A percentile compares a stretch with the other conserved stretches of the same genome.
These are phyloP conservation scores for Starmerella etchellsii DNA, from an alignment of 805 yeast species.

Conservation along the genomic window DNA sequence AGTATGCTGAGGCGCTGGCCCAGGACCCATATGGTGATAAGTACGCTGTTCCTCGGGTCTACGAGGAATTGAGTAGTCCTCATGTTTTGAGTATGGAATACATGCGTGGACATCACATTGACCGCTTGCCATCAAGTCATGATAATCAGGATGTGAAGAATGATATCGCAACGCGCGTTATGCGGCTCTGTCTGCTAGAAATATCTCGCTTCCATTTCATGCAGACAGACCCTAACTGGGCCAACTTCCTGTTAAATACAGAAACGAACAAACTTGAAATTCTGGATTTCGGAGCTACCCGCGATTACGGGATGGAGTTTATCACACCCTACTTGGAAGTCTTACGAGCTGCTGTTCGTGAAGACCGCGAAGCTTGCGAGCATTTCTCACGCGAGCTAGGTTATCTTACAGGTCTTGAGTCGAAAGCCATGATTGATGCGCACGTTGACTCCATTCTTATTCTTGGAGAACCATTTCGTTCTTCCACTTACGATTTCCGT, in stretches of 20 bases:
- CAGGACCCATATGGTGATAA: slow-evolving; percentile 36
- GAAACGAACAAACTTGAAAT: slow-evolving; percentile 64
- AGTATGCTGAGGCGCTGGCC: slow-evolving; percentile 49
- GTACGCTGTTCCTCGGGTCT: slow-evolving; percentile 72
- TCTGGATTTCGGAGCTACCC: slow-evolving; percentile 90
- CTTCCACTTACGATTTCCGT: slow-evolving; percentile 49
- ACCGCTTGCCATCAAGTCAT: slow-evolving; percentile 7
- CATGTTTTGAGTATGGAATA: slow-evolving; percentile 82
- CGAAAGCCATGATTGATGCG: slow-evolving; percentile 75
- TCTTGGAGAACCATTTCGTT: slow-evolving; percentile 83
- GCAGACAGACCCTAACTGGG: slow-evolving; percentile 99
- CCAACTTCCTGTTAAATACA: slow-evolving; percentile 77
- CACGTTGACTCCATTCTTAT: slow-evolving; percentile 84
- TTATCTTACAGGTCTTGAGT: slow-evolving; percentile 82
- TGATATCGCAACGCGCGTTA: slow-evolving; percentile 72
- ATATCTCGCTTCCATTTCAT: slow-evolving; percentile 74
- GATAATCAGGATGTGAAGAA: slow-evolving; percentile 63
- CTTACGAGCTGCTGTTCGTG: slow-evolving; percentile 58
- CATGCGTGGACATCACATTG: slow-evolving; percentile 69
- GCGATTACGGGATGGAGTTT: slow-evolving; percentile 60
- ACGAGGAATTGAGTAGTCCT: slow-evolving; percentile 61
- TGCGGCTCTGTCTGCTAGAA: slow-evolving; percentile 78
- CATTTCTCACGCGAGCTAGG: slow-evolving; percentile 62
- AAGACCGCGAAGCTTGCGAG: slow-evolving; percentile 53
- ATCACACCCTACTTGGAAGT: slow-evolving; percentile 55